Evolutionary conservation across 805 yeast genomes (phyloP).

Genomic region (Lipomyces starkeyi): DNA sequence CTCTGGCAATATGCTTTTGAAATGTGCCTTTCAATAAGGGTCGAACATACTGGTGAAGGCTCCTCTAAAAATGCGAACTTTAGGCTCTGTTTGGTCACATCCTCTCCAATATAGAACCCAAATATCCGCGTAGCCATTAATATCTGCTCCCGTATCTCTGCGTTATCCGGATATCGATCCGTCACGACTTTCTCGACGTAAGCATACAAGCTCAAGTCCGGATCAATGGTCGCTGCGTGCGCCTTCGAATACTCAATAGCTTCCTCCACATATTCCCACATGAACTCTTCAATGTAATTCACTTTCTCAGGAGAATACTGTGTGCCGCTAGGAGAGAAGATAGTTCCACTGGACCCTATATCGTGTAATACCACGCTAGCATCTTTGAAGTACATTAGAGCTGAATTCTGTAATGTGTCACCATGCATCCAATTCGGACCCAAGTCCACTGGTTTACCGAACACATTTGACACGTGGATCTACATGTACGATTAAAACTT

Average conservation of each 20-base stretch:
- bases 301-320: constrained; percentile 4
- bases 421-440: constrained; percentile 43
- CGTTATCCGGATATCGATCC: constrained; percentile 11
- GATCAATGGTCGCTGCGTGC: constrained; percentile 22
- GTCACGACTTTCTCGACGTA: constrained; percentile 14
- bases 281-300: constrained; percentile 17
- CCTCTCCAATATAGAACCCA: constrained; percentile 38
- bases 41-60: constrained; percentile 21
- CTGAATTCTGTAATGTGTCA: constrained; percentile 20
- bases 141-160: constrained; percentile 14
- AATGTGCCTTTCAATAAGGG: neutral
- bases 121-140: constrained; percentile 22
- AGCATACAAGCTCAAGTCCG: constrained; percentile 24
- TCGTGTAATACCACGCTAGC: constrained; percentile 26
- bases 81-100: constrained; percentile 35
- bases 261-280: constrained; percentile 38
- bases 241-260: constrained; percentile 38
- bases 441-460: constrained; percentile 32
- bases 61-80: constrained; percentile 37
- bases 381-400: constrained; percentile 14
- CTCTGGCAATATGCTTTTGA: neutral
- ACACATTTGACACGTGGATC: constrained; percentile 16
- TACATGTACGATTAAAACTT: neutral
- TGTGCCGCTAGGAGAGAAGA: constrained; percentile 29
- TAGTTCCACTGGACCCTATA: constrained; percentile 20